Percentiles rank a stretch among this genome's conserved stretches.
Evolutionary conservation across 2,329 filamentous ascomycete genomes (phyloP).

Genomic region (Aureobasidium melanogenum): DNA sequence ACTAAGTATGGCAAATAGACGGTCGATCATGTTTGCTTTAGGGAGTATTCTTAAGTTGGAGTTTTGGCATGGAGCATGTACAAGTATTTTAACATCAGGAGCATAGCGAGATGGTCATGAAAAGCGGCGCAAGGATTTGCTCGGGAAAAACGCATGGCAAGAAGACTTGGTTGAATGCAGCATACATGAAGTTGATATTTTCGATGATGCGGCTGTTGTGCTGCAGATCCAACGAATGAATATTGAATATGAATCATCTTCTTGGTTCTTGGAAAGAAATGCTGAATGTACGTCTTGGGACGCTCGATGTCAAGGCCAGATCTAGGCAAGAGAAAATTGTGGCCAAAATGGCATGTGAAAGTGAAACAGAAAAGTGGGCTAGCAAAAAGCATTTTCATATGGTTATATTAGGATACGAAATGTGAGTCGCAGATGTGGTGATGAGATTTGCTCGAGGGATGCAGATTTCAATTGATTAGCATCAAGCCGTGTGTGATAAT

Average conservation of each 20-base stretch:
- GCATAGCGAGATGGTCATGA: slow-evolving; percentile 8
- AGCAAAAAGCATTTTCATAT: background rate
- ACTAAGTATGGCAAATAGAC: slow-evolving; percentile 9
- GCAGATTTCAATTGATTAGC: background rate
- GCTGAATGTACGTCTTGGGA: background rate
- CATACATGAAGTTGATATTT: background rate
- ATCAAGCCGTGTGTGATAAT: background rate
- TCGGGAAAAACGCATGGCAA: background rate
- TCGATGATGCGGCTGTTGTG: background rate
- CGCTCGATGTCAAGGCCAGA: background rate
- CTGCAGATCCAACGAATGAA: background rate
- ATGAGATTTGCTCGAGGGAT: background rate
- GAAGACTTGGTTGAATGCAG: slow-evolving; percentile 1
- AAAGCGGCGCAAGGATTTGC: slow-evolving; percentile 6
- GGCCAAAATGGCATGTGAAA: background rate
- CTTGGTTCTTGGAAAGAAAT: background rate
- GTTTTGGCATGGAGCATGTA: slow-evolving; percentile 7
- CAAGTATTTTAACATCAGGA: slow-evolving; percentile 1
- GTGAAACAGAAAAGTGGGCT: slow-evolving; percentile 5
- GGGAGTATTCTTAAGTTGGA: background rate
- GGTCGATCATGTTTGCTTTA: background rate
- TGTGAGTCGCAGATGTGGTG: background rate
- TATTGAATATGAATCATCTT: background rate
- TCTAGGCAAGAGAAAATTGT: background rate
- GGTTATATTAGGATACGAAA: slow-evolving; percentile 1